These are phyloP conservation scores for Nakataea oryzae DNA, from an alignment of 2,329 filamentous ascomycete species.

Conservation along the genomic window DNA sequence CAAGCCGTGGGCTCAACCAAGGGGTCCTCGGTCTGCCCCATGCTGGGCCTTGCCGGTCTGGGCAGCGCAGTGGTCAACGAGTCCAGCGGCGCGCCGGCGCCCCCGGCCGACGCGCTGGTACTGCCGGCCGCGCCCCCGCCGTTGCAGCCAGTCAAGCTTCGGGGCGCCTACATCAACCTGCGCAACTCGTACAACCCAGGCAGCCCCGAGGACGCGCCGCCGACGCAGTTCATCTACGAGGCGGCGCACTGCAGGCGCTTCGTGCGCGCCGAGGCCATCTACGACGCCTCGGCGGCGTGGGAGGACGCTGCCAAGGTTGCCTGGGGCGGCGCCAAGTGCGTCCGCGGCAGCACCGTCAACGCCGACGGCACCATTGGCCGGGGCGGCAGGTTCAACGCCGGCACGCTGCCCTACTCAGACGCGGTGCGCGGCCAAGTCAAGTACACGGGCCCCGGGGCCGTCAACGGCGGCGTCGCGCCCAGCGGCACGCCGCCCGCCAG, in stretches of 20 bases:
- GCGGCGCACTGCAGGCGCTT: slow-evolving; percentile 41
- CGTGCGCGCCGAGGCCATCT: slow-evolving; percentile 36
- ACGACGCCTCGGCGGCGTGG: slow-evolving; percentile 34
- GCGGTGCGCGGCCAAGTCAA: neutral
- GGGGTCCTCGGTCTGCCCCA: slow-evolving; percentile 23
- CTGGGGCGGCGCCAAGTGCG: slow-evolving; percentile 10
- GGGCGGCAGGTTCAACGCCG: neutral
- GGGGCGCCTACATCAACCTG: too few relatives aligned
- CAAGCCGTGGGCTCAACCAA: slow-evolving; percentile 52
- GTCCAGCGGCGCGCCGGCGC: neutral
- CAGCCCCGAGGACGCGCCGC: slow-evolving; percentile 14
- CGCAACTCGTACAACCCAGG: neutral
- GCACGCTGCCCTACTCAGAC: neutral
- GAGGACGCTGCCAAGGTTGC: slow-evolving; percentile 28
- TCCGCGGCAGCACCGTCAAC: neutral
- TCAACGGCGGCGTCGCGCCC: slow-evolving; percentile 14
- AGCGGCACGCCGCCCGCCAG: neutral
- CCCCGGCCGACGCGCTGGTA: neutral
- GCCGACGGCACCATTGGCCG: neutral
- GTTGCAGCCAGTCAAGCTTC: neutral
- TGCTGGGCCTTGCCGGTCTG: too few relatives aligned
- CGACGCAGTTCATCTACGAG: slow-evolving; percentile 37
- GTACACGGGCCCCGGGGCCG: slow-evolving; percentile 11
- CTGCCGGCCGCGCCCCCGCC: slow-evolving; percentile 5
- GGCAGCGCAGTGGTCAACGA: too few relatives aligned